Conservation (phyloP, 176 grass and related monocot genomes). For the Elaeis guineensis region DNA sequence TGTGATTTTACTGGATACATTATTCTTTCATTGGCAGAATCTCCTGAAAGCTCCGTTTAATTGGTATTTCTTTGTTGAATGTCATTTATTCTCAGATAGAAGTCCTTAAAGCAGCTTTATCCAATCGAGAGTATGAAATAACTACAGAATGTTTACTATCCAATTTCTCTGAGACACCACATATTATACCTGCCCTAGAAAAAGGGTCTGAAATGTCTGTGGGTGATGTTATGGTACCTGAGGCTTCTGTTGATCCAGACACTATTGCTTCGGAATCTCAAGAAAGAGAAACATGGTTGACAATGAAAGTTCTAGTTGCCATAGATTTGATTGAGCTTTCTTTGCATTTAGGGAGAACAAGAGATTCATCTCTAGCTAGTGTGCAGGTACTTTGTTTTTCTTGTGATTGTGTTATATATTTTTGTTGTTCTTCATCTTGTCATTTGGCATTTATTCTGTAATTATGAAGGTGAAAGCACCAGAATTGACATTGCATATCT, state of each 20-base stretch:
- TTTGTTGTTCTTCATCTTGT: too few species aligned
- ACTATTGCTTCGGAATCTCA: slow-evolving; percentile 27
- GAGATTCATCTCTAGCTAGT: slow-evolving; percentile 81
- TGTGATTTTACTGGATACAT: slow-evolving; percentile 7
- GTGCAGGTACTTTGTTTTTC: slow-evolving; percentile 41
- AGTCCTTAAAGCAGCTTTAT: slow-evolving; percentile 82
- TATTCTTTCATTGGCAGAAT: not conserved
- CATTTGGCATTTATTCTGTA: too few species aligned
- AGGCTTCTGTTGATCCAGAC: slow-evolving; percentile 44
- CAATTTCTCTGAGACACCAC: slow-evolving; percentile 82
- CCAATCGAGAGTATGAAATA: slow-evolving; percentile 89
- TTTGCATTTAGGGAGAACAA: slow-evolving; percentile 70
- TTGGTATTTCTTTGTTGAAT: slow-evolving; percentile 4
- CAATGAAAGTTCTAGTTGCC: slow-evolving; percentile 56
- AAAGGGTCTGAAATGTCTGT: slow-evolving; percentile 33
- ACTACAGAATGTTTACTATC: slow-evolving; percentile 80
- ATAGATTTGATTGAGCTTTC: slow-evolving; percentile 87
- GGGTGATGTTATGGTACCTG: slow-evolving; percentile 28
- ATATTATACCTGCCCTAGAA: slow-evolving; percentile 58
- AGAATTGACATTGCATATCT: too few species aligned
- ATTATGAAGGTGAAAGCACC: too few species aligned
- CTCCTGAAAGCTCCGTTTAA: not conserved
- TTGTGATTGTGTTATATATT: too few species aligned
- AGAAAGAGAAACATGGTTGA: slow-evolving; percentile 55
- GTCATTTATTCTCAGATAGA: slow-evolving; percentile 44